Base-by-base conservation (phyloP, 2,329 filamentous ascomycete genomes). In the Fusarium sublunatum region DNA sequence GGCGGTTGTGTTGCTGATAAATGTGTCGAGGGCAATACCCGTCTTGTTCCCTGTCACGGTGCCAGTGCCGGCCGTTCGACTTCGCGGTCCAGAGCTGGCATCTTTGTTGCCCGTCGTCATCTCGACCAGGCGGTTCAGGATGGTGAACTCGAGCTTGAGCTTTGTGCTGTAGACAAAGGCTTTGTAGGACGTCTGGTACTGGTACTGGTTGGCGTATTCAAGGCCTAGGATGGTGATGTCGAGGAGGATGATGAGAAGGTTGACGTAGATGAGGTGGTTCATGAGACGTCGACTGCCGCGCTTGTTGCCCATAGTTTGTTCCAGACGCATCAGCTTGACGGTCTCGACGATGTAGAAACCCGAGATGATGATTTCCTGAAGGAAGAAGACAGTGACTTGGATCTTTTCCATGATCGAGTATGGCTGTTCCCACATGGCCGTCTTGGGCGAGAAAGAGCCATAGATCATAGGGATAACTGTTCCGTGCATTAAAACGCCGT, bases 311-410 rank as follows among this genome's bases (percentile, higher is more conserved):
- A 72, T 64, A 11, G 62, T 61, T 3, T 76, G 75, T 55, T 83
- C 78, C 9, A 80, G 64, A 7, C 77, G 77, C 48, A 86, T 74
- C 53, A 85, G 77, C 31, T 77, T 79, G 54, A 82, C 71, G 0
- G 84, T 83, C 61, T 86, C 82, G 70, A 74, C 75, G 53, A 87
- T 84, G 69, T 85, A 86, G 19, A 84, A 73, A 1, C 75, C 75
- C 1, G 83, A 85, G 45, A 86, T 78, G 58, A 84, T 76, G 46
- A 82, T 76, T 55, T 86, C 84, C 64, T 86, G 84, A 11, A 85
- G 50, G 64, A 82, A 85, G 67, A 86, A 86, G 7, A 83, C 75
- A 6, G 81, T 82, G 69, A 86, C 81, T 66, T 86, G 83, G 15
- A 86, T 77, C 69, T 83, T 82, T 62, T 86, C 84, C 74, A 83